Base-by-base conservation (phyloP, 768 basidiomycete species). In the Neoboletus brunneissimus region DNA sequence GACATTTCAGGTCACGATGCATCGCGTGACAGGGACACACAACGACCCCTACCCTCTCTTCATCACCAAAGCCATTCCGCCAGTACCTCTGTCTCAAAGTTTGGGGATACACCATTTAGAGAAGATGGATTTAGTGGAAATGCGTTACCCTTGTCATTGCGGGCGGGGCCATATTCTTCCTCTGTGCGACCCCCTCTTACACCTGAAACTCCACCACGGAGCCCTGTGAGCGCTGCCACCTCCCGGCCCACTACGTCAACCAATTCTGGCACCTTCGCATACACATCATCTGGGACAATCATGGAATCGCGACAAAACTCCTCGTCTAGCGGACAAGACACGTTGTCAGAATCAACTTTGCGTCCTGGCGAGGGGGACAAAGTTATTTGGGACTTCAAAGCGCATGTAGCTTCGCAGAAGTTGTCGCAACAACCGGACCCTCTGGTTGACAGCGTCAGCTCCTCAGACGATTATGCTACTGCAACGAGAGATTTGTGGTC, bases 151-250 rank as follows among this genome's bases (percentile, higher is more conserved):
- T 12, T 53, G 37, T 64, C 72, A 18, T 41, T 72, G 48, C 70
- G 70, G 29, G 49, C 68, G 20, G 70, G 70, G 18, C 61, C 51
- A n/a, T 73, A 73, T 48, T 15, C 41, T 55, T 52, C 65, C 13
- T 51, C 63, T 23, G 48, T 40, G 29, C 68, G 71, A 44, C 53
- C 62, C 18, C 73, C 73, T 53, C 74, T 72, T 54, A 73, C 73
- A 11, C 68, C 76, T 27, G 82, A 84, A 55, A 75, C 76, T 7
- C 84, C 87, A 27, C 84, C 86, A 47, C 81, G 81, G 37, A 88
- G 87, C 46, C 88, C 88, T 12, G 75, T 81, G 51, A 85, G 79
- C 58, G 78, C 81, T 41, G 71, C 72, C 42, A 79, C 79, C 51
- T 80, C 79, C 9, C 72, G 75, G 29, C 70, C 72, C 48, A 61